Evolutionary conservation across 768 basidiomycete genomes (phyloP), one percentile per base, ranked within the genome.

Genomic region (Tremella yokohamensis): DNA sequence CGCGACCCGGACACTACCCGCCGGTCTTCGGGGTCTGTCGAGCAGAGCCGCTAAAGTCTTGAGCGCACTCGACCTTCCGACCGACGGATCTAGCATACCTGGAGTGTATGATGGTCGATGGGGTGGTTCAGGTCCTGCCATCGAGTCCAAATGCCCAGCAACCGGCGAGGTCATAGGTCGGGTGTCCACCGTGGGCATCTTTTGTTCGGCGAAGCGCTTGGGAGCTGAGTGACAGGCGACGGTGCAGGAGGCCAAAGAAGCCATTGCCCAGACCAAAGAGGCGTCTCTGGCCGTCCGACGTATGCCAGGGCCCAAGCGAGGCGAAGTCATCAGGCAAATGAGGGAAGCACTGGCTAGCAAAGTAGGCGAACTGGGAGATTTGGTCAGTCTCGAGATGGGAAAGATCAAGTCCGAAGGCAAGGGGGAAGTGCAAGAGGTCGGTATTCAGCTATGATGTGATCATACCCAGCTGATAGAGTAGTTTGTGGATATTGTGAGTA

Each of bases 331-430:
- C 52, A 80, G 93, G 59, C 89, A 96, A 76, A 87, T 97, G 60
- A 80, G 93, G 57, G 85, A 88, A 73, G 89, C 86, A 11, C 80
- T 94, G 7, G 83, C 85, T 9, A 79, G 79, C 34, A 92, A 93
- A 83, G 89, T 87, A 3, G 65, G 57, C 11, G 72, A 63, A 26
- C 40, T 76, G 56, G 74, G 74, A 0, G 65, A 72, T 61, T 49
- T 76, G 40, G 70, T 74, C 52, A 71, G 62, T 50, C 58, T 76
- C 22, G 79, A 80, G 61, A 79, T 80, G 79, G 79, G 94, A 16
- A 85, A 98, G 80, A 92, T 96, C 64, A 83, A 81, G 67, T 86
- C 87, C 15, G 93, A 96, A 75, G 93, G 93, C 22, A 80, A 85
- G 18, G 93, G 93, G 15, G 91, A 96, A 79, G 90, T 97, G 12